Base-by-base conservation (phyloP, 495 filamentous ascomycete genomes). In the Hypoxylon subgilvum region DNA sequence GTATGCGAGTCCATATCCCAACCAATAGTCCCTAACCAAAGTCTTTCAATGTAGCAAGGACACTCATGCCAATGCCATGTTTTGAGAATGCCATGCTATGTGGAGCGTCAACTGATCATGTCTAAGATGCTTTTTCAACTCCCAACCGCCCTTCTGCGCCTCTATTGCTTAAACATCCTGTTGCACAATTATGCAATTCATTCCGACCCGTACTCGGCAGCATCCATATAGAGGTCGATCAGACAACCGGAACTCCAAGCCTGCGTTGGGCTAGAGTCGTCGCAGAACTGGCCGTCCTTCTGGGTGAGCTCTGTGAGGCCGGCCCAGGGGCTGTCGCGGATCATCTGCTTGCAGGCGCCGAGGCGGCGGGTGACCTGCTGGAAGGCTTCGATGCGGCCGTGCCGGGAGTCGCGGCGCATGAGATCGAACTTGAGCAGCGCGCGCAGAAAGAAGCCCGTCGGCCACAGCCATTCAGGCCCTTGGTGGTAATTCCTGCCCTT, bases 401-500 rank as follows among this genome's bases (percentile, higher is more conserved):
- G 72, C 13, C 69, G 74, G 0, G 78, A 84, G 27, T 81, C 81
- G 21, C 90, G 78, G 4, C 92, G 79, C 75, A 82, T 79, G 32
- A 97, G 77, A 72, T 96, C 93, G 67, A 97, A 97, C 69, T 89
- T 87, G 44, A 97, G 76, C 50, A 99, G 75, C 1, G 95, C 95
- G 28, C 95, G 83, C 12, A 97, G 78, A 78, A 93, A 97, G 79
- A 89, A 99, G 6, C 95, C 95, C 3, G 89, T 90, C 1, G 92
- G 95, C 95, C 95, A 99, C n/a, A 96, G 77, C 95, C 95, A 99
- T 72, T 99, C 95, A 0, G 95, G 95, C 1, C 95, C 95, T 72
- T 97, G 94, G 69, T 99, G 95, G 71, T 99, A 99, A 68, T 96
- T 97, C 13, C 95, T 80, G 10, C 95, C 95, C 65, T 97, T 97